Percentiles rank a stretch among this genome's conserved stretches.
Conservation (phyloP, 139 green algal genomes). For the Chlorella ohadii region DNA sequence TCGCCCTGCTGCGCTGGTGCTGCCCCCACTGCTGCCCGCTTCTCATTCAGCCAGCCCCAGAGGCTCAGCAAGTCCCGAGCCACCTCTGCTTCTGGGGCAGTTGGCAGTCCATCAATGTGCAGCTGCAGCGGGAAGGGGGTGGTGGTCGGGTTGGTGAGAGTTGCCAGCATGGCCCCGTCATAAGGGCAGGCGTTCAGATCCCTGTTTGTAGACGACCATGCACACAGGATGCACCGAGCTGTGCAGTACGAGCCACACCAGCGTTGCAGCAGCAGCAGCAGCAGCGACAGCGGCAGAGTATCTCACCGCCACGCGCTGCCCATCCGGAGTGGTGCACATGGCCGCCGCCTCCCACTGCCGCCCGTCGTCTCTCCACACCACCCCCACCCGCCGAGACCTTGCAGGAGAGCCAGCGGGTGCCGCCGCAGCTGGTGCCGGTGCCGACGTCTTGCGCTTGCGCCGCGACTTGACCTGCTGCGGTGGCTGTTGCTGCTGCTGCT, state of each 20-base stretch:
- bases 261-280: no score
- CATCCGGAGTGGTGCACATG: background rate
- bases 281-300: no score
- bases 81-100: conserved; percentile 1
- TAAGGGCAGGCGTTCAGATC: no score
- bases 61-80: conserved; percentile 11
- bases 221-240: no score
- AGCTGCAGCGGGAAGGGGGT: background rate
- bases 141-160: no score
- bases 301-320: background rate
- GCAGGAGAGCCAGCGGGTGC: background rate
- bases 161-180: no score
- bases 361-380: background rate
- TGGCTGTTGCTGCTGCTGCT: background rate
- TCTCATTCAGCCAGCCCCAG: conserved; percentile 21
- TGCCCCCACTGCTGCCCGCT: background rate
- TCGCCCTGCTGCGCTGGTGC: background rate
- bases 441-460: background rate
- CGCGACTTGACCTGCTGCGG: background rate
- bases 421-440: background rate
- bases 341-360: background rate
- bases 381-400: background rate
- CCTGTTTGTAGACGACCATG: no score
- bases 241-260: no score
- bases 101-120: background rate